These are phyloP conservation scores for Xylariaceae sp. DNA, from an alignment of 2,329 filamentous ascomycete genomes.

Conservation along the genomic window DNA sequence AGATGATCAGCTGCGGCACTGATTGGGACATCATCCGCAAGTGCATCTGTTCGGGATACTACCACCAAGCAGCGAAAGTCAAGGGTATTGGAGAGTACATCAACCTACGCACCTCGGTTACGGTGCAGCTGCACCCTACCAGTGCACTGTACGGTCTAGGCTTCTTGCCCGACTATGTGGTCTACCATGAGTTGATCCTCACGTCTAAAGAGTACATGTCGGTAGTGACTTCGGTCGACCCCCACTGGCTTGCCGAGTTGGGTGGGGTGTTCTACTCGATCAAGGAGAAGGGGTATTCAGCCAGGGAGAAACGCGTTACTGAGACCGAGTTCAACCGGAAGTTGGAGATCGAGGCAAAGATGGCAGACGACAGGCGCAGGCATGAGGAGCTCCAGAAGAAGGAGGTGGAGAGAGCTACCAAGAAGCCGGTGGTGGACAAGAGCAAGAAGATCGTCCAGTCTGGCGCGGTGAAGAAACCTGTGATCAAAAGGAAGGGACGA, in stretches of 20 bases:
- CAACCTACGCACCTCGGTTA: constrained; percentile 90
- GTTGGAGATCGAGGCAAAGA: constrained; percentile 88
- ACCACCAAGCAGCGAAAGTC: constrained; percentile 92
- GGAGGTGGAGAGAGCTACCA: constrained; percentile 39
- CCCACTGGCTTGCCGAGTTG: constrained; percentile 92
- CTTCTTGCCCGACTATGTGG: constrained; percentile 91
- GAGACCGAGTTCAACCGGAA: constrained; percentile 88
- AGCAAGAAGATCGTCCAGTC: constrained; percentile 53
- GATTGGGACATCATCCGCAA: constrained; percentile 95
- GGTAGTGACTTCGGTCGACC: constrained; percentile 90
- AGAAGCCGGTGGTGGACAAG: constrained; percentile 29
- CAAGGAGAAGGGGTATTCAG: constrained; percentile 94
- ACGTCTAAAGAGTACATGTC: constrained; percentile 98
- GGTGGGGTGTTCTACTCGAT: constrained; percentile 96
- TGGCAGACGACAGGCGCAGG: constrained; percentile 73
- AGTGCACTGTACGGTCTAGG: constrained; percentile 87
- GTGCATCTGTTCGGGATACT: constrained; percentile 96
- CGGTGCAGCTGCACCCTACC: constrained; percentile 89
- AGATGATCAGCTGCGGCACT: constrained; percentile 78
- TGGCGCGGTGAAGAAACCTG: constrained; percentile 55
- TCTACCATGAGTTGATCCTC: constrained; percentile 96
- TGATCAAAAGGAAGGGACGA: constrained; percentile 47
- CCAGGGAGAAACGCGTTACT: constrained; percentile 74
- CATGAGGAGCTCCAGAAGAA: constrained; percentile 50
- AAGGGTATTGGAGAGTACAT: constrained; percentile 97